Base-by-base conservation (phyloP, 306 rosid genomes). In the Acacia acuminata region DNA sequence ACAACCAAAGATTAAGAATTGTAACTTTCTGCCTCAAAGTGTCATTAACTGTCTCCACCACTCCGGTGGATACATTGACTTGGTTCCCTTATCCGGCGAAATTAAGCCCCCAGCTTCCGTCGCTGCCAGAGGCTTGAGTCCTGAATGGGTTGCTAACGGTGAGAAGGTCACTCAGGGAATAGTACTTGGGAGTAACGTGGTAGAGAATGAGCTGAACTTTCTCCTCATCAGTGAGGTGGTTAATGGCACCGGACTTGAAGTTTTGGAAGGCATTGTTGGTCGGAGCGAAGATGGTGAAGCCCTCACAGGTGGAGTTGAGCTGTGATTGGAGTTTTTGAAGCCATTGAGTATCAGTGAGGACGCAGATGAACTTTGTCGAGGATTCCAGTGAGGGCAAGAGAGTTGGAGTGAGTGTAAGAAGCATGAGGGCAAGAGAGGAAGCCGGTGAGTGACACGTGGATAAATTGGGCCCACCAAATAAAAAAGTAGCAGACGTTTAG, bases 81-180 rank as follows among this genome's bases (percentile, higher is more conserved):
- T 95, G 97, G 75, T 89, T 90, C 7, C 92, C 90, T 9, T 90
- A 89, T 27, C 94, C 88, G 11, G 91, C 80, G 88, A 95, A 93
- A 86, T 92, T 83, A 7, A 95, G 92, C 1, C 96, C 98, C 90
- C 93, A 94, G 0, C 79, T 17, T 1, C 92, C 91, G 3, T 84
- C 71, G 2, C 30, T 64, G 12, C 24, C 85, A 0, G 90, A 44
- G 67, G 88, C 91, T 34, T 91, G 90, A 0, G 98, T 95, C 43
- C 94, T 85, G 13, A 90, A 95, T 0, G 98, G 98, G 82, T 95
- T 95, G 36, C 90, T 82, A 2, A 95, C 97, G 0, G 98, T 95
- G 10, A 66, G 66, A 15, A 95, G 80, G 16, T 87, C 79, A 0
- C 76, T 55, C 0, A 88, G 79, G 4, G 91, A 38, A 85, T 92